Evolutionary conservation across 305 asterid genomes (phyloP), one percentile per base, ranked within the genome.

Genomic region (Ilex paraguariensis): DNA sequence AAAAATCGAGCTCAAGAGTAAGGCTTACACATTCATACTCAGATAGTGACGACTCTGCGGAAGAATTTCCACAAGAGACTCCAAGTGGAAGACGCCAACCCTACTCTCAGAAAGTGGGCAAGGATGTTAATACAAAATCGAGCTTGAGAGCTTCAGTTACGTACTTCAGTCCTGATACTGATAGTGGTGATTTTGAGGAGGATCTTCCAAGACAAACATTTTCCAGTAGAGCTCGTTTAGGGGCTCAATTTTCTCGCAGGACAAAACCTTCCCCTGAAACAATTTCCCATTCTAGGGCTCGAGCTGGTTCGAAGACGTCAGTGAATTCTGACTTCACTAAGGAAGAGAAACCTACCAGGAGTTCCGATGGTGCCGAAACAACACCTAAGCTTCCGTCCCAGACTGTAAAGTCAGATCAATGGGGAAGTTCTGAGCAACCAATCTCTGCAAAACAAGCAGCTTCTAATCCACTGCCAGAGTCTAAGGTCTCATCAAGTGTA

Each of bases 231-330:
- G 65, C 61, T 66, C 82, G 61, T 44, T 51, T 74, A 60, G 83
- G 60, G 6, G 59, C 79, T 68, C 90, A 82, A 51, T 32, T 84
- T 50, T 87, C 96, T 40, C 77, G 79, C 44, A 74, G 95, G 73
- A 84, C 96, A 28, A 86, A 84, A 75, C 75, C 75, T 31, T 54
- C 70, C 56, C 66, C 84, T 2, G 76, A 57, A 42, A 55, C 73
- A 59, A 65, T 36, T 50, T 59, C 75, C 59, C 48, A 69, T 46
- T 50, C 78, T 0, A 82, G 69, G 75, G 39, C 51, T 55, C 72
- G 44, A 28, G 70, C 64, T 56, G 63, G 68, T 46, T 59, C 79
- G 16, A 66, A 60, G 61, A 65, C 66, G 62, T 59, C 46, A 49
- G 71, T 17, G 63, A 61, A 61, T 73, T 70, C 72, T 50, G 74